Conservation (phyloP, 805 yeast species). For the Yarrowia phangngaensis region DNA sequence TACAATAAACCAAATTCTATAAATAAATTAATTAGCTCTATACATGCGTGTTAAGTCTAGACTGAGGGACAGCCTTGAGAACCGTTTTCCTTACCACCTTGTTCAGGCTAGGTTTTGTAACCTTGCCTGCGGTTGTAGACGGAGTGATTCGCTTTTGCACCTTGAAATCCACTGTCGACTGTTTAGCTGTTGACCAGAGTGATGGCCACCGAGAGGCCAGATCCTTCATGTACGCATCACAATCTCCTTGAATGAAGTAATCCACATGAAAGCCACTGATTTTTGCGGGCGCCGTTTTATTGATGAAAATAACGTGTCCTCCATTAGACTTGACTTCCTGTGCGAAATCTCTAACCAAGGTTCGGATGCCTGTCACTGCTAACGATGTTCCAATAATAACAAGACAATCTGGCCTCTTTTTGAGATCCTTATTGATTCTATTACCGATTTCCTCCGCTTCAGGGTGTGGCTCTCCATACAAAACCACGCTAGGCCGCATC, state of each 20-base stretch:
- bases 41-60: not conserved
- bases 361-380: conserved; percentile 84
- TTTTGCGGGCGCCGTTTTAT: conserved; percentile 57
- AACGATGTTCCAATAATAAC: conserved; percentile 91
- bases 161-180: conserved; percentile 19
- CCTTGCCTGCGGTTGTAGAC: not conserved
- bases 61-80: not conserved
- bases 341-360: conserved; percentile 65
- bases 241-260: conserved; percentile 72
- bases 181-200: conserved; percentile 6
- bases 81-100: not conserved
- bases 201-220: conserved; percentile 8
- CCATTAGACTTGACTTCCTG: conserved; percentile 69
- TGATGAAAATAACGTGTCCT: conserved; percentile 74
- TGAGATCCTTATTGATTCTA: conserved; percentile 62
- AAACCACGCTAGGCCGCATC: conserved; percentile 81
- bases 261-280: conserved; percentile 70
- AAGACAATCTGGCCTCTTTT: conserved; percentile 63
- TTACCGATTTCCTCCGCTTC: conserved; percentile 72
- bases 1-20: too few relatives aligned
- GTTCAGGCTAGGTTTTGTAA: not conserved
- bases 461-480: conserved; percentile 94
- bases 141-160: not conserved
- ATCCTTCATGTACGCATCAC: conserved; percentile 68
- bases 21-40: too few relatives aligned